These are phyloP conservation scores for Phytophthora citricola DNA, from an alignment of 352 stramenopile genomes.

Conservation along the genomic window DNA sequence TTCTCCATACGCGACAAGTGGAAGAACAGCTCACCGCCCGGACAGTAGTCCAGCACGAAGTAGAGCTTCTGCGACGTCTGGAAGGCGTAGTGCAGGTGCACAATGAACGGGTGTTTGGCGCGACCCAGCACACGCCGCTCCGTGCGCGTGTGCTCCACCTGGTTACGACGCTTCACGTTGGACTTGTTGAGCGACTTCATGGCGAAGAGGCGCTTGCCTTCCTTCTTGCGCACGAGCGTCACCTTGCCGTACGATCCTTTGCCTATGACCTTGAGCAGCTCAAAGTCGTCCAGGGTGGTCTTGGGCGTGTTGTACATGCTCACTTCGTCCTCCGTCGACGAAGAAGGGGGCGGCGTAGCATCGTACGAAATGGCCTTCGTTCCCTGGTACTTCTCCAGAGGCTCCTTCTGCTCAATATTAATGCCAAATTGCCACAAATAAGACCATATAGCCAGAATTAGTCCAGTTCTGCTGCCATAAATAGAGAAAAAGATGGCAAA, in stretches of 20 bases:
- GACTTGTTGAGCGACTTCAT: conserved; percentile 93
- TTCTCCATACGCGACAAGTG: conserved; percentile 91
- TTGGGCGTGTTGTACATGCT: conserved; percentile 88
- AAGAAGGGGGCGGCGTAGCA: conserved; percentile 40
- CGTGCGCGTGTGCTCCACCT: conserved; percentile 99
- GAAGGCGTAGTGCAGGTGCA: conserved; percentile 91
- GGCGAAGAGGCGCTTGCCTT: conserved; percentile 74
- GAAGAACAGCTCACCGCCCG: conserved; percentile 92
- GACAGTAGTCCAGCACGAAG: conserved; percentile 93
- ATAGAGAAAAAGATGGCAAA: conserved; percentile 1
- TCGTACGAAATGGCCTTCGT: conserved; percentile 48
- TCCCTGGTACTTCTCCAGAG: conserved; percentile 65
- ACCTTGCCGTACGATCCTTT: conserved; percentile 94
- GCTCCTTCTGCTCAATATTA: conserved; percentile 63
- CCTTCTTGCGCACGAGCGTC: conserved; percentile 88
- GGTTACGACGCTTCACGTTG: conserved; percentile 94
- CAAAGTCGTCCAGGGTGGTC: conserved; percentile 92
- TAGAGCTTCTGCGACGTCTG: conserved; percentile 93
- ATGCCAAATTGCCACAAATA: conserved; percentile 12
- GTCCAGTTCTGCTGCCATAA: conserved; percentile 5
- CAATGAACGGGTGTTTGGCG: conserved; percentile 92
- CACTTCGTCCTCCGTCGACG: conserved; percentile 45
- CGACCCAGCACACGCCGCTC: conserved; percentile 92
- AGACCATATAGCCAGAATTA: conserved; percentile 8
- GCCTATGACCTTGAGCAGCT: conserved; percentile 93